phyloP scores from a whole-genome alignment of 2,329 filamentous ascomycete genomes.

The Parafenestella ontariensis region DNA sequence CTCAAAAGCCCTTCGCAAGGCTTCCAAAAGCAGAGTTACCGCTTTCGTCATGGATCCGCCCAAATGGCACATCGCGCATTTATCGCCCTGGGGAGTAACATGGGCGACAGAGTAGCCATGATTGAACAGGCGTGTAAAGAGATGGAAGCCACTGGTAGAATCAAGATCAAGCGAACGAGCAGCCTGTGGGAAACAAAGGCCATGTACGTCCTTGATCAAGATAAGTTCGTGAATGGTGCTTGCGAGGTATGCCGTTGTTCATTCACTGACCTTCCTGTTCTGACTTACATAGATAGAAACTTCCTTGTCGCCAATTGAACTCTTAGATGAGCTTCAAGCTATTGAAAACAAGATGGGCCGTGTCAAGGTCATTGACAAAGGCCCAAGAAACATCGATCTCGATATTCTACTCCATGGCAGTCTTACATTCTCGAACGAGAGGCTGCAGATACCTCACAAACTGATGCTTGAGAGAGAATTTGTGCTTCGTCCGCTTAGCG shows the following conservation, averaged over 20 bases:
- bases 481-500: conserved; percentile 83
- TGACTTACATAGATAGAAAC: conserved; percentile 74
- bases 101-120: conserved; percentile 82
- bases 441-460: conserved; percentile 83
- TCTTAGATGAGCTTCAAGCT: conserved; percentile 81
- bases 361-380: conserved; percentile 87
- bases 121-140: conserved; percentile 83
- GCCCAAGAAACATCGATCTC: conserved; percentile 91
- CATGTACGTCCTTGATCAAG: conserved; percentile 95
- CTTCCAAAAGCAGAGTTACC: conserved; percentile 1
- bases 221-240: conserved; percentile 87
- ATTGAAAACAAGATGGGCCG: conserved; percentile 84
- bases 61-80: conserved; percentile 64
- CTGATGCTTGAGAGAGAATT: conserved; percentile 92
- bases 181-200: conserved; percentile 92
- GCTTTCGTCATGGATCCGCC: conserved; percentile 16
- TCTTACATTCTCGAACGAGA: conserved; percentile 68
- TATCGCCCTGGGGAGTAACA: conserved; percentile 90
- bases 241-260: conserved; percentile 73
- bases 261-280: background rate
- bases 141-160: conserved; percentile 72
- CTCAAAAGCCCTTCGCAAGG: background rate
- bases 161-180: conserved; percentile 80
- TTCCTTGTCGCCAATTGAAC: conserved; percentile 71
- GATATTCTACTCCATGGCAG: conserved; percentile 87